Conservation (phyloP, 257 asterid genomes). For the Leptodermis oblonga region DNA sequence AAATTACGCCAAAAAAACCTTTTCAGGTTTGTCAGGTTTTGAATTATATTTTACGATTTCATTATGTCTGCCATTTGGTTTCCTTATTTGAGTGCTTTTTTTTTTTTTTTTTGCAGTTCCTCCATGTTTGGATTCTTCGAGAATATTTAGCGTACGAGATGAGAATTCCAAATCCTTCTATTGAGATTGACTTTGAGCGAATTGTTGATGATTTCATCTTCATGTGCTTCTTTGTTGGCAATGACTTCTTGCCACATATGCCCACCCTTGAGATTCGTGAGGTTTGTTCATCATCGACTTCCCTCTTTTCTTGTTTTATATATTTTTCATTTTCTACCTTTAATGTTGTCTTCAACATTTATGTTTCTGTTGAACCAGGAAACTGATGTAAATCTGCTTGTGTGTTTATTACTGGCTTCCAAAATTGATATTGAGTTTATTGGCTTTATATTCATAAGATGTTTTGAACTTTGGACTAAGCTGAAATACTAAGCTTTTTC, state of each 20-base stretch:
- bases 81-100: background rate
- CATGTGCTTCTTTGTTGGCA: conserved; percentile 96
- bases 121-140: conserved; percentile 91
- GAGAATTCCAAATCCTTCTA: conserved; percentile 83
- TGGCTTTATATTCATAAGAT: background rate
- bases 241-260: conserved; percentile 98
- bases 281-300: conserved; percentile 45
- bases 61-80: background rate
- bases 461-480: background rate
- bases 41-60: background rate
- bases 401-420: background rate
- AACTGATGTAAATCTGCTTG: background rate
- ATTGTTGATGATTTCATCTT: conserved; percentile 90
- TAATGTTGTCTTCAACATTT: background rate
- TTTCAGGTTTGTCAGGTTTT: conserved; percentile 55
- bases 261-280: conserved; percentile 99
- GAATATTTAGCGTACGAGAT: conserved; percentile 91
- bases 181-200: conserved; percentile 76
- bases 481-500: background rate
- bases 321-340: background rate
- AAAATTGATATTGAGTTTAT: background rate
- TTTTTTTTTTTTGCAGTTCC: conserved; percentile 51
- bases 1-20: conserved; percentile 75
- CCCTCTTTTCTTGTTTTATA: background rate
- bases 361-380: background rate